A percentile compares a stretch with the other conserved stretches of the same genome.
Conservation (phyloP, 2,329 filamentous ascomycete genomes). For the Beauveria sp. region DNA sequence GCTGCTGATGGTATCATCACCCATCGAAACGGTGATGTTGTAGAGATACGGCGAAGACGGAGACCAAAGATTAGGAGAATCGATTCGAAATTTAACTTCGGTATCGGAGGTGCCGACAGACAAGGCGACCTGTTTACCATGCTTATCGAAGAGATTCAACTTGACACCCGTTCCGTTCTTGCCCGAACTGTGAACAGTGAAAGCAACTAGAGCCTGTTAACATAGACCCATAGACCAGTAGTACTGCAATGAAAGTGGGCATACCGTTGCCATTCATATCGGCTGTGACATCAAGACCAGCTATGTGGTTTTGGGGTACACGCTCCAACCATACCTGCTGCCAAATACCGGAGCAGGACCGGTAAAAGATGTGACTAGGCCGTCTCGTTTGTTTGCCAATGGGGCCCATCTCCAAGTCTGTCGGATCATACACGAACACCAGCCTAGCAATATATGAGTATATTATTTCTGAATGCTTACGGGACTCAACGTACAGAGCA, state of each 20-base stretch:
- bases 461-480: too few relatives aligned
- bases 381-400: conserved; percentile 56
- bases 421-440: conserved; percentile 62
- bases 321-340: conserved; percentile 64
- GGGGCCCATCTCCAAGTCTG: conserved; percentile 53
- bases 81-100: conserved; percentile 47
- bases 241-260: background rate
- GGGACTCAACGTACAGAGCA: conserved; percentile 38
- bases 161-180: conserved; percentile 27
- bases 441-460: conserved; percentile 25
- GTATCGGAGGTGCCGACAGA: conserved; percentile 38
- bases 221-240: background rate
- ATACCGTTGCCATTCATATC: conserved; percentile 42
- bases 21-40: conserved; percentile 49
- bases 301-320: conserved; percentile 50
- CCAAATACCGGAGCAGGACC: conserved; percentile 68
- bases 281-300: conserved; percentile 51
- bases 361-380: conserved; percentile 61
- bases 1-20: conserved; percentile 47
- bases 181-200: conserved; percentile 43
- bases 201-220: conserved; percentile 35
- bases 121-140: conserved; percentile 35
- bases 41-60: conserved; percentile 57
- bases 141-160: conserved; percentile 27
- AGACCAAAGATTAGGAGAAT: conserved; percentile 54